Conservation (phyloP, 1,284 basidiomycete genomes). For the Flammula alnicola region DNA sequence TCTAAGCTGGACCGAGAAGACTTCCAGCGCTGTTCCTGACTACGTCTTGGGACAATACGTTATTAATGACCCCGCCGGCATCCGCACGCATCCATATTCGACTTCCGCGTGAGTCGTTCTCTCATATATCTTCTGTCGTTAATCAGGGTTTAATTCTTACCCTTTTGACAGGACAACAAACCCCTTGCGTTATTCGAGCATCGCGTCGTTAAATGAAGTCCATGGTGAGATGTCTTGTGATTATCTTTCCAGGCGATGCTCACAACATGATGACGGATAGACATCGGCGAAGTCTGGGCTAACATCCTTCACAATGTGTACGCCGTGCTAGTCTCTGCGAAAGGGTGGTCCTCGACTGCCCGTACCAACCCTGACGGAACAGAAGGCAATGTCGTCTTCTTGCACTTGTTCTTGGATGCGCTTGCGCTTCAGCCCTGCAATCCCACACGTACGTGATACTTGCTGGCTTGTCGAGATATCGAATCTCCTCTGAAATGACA, state of each 20-base stretch:
- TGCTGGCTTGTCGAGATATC: background rate
- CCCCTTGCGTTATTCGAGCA: slow-evolving; percentile 4
- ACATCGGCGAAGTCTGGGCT: slow-evolving; percentile 58
- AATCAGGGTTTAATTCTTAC: slow-evolving; percentile 37
- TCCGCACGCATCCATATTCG: slow-evolving; percentile 13
- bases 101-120: slow-evolving; percentile 37
- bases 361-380: slow-evolving; percentile 44
- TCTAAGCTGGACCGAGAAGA: slow-evolving; percentile 40
- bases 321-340: slow-evolving; percentile 44
- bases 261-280: slow-evolving; percentile 45
- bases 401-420: slow-evolving; percentile 53
- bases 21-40: slow-evolving; percentile 37
- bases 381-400: slow-evolving; percentile 51
- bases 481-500: background rate
- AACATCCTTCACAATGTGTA: slow-evolving; percentile 57
- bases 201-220: slow-evolving; percentile 42
- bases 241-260: background rate
- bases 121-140: slow-evolving; percentile 41
- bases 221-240: slow-evolving; percentile 35
- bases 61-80: slow-evolving; percentile 32
- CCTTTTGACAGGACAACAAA: background rate
- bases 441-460: slow-evolving; percentile 44
- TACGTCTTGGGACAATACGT: slow-evolving; percentile 45
- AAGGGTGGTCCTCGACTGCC: slow-evolving; percentile 46
- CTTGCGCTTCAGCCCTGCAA: slow-evolving; percentile 57